phyloP scores from a whole-genome alignment of 768 basidiomycete genomes.

The Hemileccinum rubropunctum region DNA sequence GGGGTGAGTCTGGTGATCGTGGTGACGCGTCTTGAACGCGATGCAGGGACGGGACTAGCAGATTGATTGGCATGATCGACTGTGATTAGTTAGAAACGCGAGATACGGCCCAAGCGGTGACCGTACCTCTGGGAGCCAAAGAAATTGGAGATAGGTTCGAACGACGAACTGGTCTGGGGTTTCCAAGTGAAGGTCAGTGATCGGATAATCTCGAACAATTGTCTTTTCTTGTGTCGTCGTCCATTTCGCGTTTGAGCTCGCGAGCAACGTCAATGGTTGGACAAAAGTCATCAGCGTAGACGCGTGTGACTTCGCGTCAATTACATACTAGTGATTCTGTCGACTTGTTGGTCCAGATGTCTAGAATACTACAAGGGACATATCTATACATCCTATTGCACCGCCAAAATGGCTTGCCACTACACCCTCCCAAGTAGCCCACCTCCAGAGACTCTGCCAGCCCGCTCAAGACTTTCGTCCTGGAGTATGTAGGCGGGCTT shows the following conservation, averaged over 20 bases:
- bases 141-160: slow-evolving; percentile 69
- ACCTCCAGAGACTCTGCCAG: slow-evolving; percentile 48
- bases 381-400: neutral
- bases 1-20: slow-evolving; percentile 33
- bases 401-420: neutral
- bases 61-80: slow-evolving; percentile 68
- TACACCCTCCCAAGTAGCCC: slow-evolving; percentile 9
- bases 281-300: slow-evolving; percentile 18
- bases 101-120: neutral
- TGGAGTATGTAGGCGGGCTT: slow-evolving; percentile 78
- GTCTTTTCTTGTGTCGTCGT: slow-evolving; percentile 56
- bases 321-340: no score
- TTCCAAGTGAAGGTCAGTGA: slow-evolving; percentile 42
- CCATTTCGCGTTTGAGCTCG: slow-evolving; percentile 43
- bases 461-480: slow-evolving; percentile 73
- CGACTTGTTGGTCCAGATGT: neutral
- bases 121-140: slow-evolving; percentile 74
- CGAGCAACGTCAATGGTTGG: slow-evolving; percentile 20
- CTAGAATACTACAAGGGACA: neutral
- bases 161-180: slow-evolving; percentile 55
- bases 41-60: slow-evolving; percentile 54
- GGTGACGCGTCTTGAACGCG: slow-evolving; percentile 42
- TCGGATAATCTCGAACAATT: slow-evolving; percentile 55
- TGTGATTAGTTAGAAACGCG: slow-evolving; percentile 29
- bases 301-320: neutral